Percentiles rank a stretch among this genome's conserved stretches.
Evolutionary conservation across 768 basidiomycete species (phyloP).

Genomic region (Leccinum disarticulatum): DNA sequence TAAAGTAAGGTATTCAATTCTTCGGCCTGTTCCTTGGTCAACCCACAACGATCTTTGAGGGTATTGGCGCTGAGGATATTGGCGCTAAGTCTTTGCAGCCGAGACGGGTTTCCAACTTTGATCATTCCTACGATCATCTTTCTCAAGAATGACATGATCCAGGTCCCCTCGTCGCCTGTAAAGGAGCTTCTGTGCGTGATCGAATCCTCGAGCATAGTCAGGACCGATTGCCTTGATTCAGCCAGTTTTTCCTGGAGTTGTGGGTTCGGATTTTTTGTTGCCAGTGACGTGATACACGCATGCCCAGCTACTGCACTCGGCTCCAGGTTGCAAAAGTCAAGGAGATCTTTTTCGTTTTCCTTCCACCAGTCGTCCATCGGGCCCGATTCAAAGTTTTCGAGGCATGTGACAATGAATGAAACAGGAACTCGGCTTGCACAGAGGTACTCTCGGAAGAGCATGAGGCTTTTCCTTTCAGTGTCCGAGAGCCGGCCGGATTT

Average conservation of each 20-base stretch:
- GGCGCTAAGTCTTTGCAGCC: constrained; percentile 6
- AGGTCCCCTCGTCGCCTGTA: constrained; percentile 9
- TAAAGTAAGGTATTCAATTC: constrained; percentile 5
- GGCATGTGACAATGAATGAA: constrained; percentile 38
- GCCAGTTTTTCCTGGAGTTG: constrained; percentile 6
- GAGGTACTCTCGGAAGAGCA: constrained; percentile 38
- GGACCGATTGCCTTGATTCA: constrained; percentile 16
- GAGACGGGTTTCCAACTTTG: neutral
- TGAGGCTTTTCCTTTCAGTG: constrained; percentile 30
- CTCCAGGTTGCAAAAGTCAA: constrained; percentile 7
- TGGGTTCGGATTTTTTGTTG: neutral
- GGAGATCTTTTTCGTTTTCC: constrained; percentile 15
- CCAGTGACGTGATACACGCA: constrained; percentile 31
- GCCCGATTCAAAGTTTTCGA: constrained; percentile 24
- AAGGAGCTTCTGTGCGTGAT: constrained; percentile 17
- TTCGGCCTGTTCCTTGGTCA: constrained; percentile 8
- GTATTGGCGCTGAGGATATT: constrained; percentile 11
- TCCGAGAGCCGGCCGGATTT: constrained; percentile 29
- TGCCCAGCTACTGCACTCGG: constrained; percentile 20
- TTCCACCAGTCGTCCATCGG: constrained; percentile 36
- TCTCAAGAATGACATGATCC: constrained; percentile 27
- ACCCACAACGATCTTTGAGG: constrained; percentile 15
- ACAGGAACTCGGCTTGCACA: constrained; percentile 39
- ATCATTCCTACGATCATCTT: constrained; percentile 17
- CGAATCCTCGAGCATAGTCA: constrained; percentile 23